Percentiles rank a stretch among this genome's conserved stretches.
Conservation (phyloP, 106 monocot genomes). For the Dendrobium officinale region DNA sequence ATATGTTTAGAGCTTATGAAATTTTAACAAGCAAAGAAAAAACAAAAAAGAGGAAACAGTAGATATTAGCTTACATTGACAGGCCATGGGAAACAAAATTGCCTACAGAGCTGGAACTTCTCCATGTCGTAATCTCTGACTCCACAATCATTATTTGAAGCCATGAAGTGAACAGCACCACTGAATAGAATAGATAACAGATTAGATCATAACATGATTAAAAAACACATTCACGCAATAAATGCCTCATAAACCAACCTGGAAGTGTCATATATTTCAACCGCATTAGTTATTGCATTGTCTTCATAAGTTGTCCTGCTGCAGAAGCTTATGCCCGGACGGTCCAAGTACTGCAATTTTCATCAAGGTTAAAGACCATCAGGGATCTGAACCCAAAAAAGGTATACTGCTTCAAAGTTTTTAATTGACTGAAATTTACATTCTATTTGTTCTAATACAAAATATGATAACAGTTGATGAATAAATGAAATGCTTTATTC, state of each 20-base stretch:
- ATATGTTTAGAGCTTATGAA: background rate
- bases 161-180: conserved; percentile 33
- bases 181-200: conserved; percentile 7
- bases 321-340: conserved; percentile 45
- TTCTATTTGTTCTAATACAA: too few species aligned
- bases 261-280: conserved; percentile 42
- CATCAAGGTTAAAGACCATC: background rate
- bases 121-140: conserved; percentile 59
- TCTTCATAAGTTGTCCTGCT: conserved; percentile 23
- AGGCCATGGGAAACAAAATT: conserved; percentile 46
- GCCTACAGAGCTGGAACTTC: conserved; percentile 51
- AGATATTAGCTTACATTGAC: conserved; percentile 45
- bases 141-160: conserved; percentile 50
- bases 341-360: conserved; percentile 41
- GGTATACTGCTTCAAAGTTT: too few species aligned
- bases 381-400: background rate
- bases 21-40: background rate
- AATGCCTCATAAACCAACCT: conserved; percentile 9
- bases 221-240: background rate
- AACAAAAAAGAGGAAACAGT: background rate
- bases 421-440: too few species aligned
- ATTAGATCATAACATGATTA: too few species aligned
- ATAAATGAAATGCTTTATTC: too few species aligned
- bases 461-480: too few species aligned
- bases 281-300: conserved; percentile 42